Evolutionary conservation across 116 monocot genomes (phyloP).

Genomic region (Iris pallida): DNA sequence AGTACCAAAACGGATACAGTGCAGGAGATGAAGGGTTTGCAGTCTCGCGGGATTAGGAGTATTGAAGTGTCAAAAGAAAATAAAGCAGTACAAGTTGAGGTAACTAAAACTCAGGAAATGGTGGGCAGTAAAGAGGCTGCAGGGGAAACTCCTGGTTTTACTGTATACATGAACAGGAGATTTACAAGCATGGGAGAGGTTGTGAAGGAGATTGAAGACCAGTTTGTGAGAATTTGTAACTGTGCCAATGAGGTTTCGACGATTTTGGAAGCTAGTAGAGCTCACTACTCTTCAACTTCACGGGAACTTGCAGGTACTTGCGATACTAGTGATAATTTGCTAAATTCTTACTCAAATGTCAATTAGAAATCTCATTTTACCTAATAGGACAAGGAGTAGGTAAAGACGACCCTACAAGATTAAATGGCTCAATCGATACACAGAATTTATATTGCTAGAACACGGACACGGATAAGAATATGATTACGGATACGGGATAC

Average conservation of each 20-base stretch:
- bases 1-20: conserved; percentile 12
- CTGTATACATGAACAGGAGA: conserved; percentile 69
- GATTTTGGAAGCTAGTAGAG: conserved; percentile 77
- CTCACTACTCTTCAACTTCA: conserved; percentile 51
- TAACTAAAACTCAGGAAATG: conserved; percentile 29
- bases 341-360: too few species aligned
- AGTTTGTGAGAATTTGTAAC: conserved; percentile 75
- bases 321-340: background rate
- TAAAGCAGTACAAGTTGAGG: conserved; percentile 39
- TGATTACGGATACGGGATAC: too few species aligned
- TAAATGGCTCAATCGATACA: too few species aligned
- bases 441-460: too few species aligned
- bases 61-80: conserved; percentile 27
- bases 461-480: too few species aligned
- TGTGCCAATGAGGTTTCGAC: conserved; percentile 74
- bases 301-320: conserved; percentile 57
- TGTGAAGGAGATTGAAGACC: conserved; percentile 69
- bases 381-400: too few species aligned
- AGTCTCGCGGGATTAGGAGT: conserved; percentile 30
- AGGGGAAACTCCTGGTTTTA: conserved; percentile 79
- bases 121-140: conserved; percentile 19
- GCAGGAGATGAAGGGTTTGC: conserved; percentile 46
- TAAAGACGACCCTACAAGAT: too few species aligned
- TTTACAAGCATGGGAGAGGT: conserved; percentile 70
- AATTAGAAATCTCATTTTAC: too few species aligned